Evolutionary conservation across 1,284 basidiomycete species (phyloP).

Genomic region (Sutorius eximius): DNA sequence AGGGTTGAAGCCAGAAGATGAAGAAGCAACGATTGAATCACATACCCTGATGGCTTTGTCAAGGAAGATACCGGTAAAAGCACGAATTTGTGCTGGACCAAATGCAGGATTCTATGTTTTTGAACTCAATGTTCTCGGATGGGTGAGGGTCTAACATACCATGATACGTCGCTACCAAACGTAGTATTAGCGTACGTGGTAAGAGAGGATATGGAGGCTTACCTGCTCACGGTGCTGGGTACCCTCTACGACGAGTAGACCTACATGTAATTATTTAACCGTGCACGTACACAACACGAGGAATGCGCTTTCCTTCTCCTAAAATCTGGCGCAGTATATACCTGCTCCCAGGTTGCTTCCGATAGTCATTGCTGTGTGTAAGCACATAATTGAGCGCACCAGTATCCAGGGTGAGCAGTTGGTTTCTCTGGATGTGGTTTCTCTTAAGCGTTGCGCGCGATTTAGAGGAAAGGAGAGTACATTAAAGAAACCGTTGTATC

Average conservation of each 20-base stretch:
- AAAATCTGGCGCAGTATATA: slow-evolving; percentile 24
- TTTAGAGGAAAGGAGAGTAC: slow-evolving; percentile 35
- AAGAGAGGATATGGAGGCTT: neutral
- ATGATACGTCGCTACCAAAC: slow-evolving; percentile 26
- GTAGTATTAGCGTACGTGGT: neutral
- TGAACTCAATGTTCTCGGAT: neutral
- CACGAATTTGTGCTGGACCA: slow-evolving; percentile 52
- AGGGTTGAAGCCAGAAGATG: neutral
- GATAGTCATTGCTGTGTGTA: slow-evolving; percentile 37
- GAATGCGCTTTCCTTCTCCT: slow-evolving; percentile 28
- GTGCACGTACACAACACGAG: neutral
- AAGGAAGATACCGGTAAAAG: slow-evolving; percentile 54
- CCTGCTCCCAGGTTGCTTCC: slow-evolving; percentile 33
- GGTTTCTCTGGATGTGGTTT: slow-evolving; percentile 7
- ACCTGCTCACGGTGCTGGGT: slow-evolving; percentile 31
- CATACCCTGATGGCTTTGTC: slow-evolving; percentile 51
- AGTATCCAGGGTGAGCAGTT: slow-evolving; percentile 36
- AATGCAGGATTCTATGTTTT: slow-evolving; percentile 57
- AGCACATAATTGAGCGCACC: slow-evolving; percentile 41
- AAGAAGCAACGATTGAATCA: too few species aligned
- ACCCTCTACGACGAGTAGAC: slow-evolving; percentile 26
- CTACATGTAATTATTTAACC: slow-evolving; percentile 1
- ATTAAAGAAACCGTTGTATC: slow-evolving; percentile 45
- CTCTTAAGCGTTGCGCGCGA: too few species aligned
- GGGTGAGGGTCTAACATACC: slow-evolving; percentile 9